Evolutionary conservation across 306 rosid species (phyloP), one percentile per base, ranked within the genome.

Genomic region (Cicer pinnatifidum): DNA sequence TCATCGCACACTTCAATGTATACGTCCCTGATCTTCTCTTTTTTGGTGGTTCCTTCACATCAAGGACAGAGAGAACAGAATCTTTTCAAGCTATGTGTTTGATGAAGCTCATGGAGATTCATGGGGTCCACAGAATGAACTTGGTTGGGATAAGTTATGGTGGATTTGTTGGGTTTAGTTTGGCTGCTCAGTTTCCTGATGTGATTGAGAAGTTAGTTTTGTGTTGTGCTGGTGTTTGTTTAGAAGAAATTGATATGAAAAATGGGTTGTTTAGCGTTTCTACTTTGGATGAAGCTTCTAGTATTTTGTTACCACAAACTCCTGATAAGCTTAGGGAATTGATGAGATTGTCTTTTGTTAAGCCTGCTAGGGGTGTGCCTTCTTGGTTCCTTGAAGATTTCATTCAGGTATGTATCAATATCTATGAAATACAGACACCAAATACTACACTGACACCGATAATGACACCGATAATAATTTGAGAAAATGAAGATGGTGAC

Each of bases 81-180:
- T 39, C 82, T 2, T 91, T 89, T 39, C 97, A 91, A 60, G 97
- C 97, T 0, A 0, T 0, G 17, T 84, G 89, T 62, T 17, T 89
- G 68, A 75, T 54, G 77, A 80, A 38, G 73, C 73, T 91, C 8
- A 85, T 89, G 96, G 86, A 88, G 19, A 43, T 16, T 8, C 84
- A 80, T 16, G 90, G 88, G 6, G 86, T 89, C 0, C 4, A 33
- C 3, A 84, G 28, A 11, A 71, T 80, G 84, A 87, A 78, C 70
- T 13, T 89, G 76, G 92, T 89, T 0, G 97, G 97, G 78, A 86
- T 88, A 23, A 91, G 97, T 68, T 91, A 91, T 9, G 97, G 97
- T 1, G 97, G 97, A 0, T 89, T 91, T 17, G 96, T 91, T 4
- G 86, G 85, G 10, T 91, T 89, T 45, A 82, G 82, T 53, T 6